phyloP scores from a whole-genome alignment of 2,329 filamentous ascomycete genomes.

The Curvularia verruculosa region DNA sequence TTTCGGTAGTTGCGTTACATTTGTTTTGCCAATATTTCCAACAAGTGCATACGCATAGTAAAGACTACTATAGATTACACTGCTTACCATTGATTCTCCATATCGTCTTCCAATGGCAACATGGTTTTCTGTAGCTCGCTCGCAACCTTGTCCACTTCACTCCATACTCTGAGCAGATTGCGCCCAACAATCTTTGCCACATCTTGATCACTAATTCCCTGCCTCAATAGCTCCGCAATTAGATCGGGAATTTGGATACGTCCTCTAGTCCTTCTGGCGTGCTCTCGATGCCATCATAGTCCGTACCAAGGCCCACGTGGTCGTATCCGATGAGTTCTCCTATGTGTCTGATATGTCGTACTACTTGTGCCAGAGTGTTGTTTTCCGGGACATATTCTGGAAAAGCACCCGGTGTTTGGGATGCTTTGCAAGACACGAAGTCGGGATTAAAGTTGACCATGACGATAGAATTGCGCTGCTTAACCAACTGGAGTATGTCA shows the following conservation, averaged over 20 bases:
- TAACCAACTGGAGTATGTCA: slow-evolving; percentile 77
- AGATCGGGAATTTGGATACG: slow-evolving; percentile 81
- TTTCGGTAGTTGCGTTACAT: too few relatives aligned
- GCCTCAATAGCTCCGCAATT: slow-evolving; percentile 73
- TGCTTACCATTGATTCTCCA: background rate
- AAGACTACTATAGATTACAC: background rate
- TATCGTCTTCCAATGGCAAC: slow-evolving; percentile 53
- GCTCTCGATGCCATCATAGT: slow-evolving; percentile 78
- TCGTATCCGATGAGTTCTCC: slow-evolving; percentile 83
- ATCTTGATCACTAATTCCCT: slow-evolving; percentile 76
- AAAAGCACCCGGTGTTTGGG: slow-evolving; percentile 65
- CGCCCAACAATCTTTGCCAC: slow-evolving; percentile 76
- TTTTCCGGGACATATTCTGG: slow-evolving; percentile 71
- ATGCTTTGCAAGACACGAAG: slow-evolving; percentile 77
- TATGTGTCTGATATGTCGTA: slow-evolving; percentile 80
- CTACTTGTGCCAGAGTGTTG: slow-evolving; percentile 77
- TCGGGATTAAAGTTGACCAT: slow-evolving; percentile 90
- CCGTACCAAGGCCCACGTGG: slow-evolving; percentile 85
- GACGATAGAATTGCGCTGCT: slow-evolving; percentile 73
- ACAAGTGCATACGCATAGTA: background rate
- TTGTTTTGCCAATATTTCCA: background rate
- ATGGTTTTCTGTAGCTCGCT: slow-evolving; percentile 63
- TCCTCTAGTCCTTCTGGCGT: slow-evolving; percentile 80
- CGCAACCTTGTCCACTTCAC: slow-evolving; percentile 75
- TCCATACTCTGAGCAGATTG: slow-evolving; percentile 86